A percentile compares a stretch with the other conserved stretches of the same genome.
phyloP scores from a whole-genome alignment of 352 stramenopile genomes.

The Globisporangium ultimum region DNA sequence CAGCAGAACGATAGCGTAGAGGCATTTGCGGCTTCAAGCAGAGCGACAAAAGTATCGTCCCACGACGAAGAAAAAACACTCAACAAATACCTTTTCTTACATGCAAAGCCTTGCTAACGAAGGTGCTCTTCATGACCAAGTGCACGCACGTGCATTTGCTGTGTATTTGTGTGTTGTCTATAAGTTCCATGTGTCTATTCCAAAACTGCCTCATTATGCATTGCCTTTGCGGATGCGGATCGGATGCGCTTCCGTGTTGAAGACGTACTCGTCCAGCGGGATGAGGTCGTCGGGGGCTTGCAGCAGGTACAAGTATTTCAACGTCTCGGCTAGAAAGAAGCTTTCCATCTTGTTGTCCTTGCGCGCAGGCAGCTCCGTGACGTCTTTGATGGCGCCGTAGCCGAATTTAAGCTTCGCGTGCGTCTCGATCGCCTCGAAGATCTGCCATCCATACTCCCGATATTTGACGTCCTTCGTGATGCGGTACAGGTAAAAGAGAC shows the following conservation, averaged over 20 bases:
- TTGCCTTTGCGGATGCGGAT: conserved; percentile 47
- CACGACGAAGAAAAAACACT: no score
- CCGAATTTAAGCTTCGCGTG: conserved; percentile 88
- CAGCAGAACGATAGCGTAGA: background rate
- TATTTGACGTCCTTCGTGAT: conserved; percentile 94
- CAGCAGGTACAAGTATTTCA: conserved; percentile 99
- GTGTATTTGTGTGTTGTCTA: background rate
- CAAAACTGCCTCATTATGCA: background rate
- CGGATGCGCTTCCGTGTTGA: conserved; percentile 96
- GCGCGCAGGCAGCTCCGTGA: conserved; percentile 34
- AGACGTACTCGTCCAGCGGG: conserved; percentile 93
- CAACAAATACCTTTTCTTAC: no score
- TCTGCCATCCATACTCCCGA: conserved; percentile 94
- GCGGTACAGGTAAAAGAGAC: conserved; percentile 95
- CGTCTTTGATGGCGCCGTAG: conserved; percentile 76
- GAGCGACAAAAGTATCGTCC: no score
- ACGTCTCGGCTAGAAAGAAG: conserved; percentile 98
- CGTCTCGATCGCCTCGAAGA: conserved; percentile 92
- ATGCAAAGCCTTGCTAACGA: no score
- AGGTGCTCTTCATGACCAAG: no score
- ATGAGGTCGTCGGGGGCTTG: conserved; percentile 75
- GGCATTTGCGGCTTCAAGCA: no score
- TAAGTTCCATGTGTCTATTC: background rate
- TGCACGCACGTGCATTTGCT: no score
- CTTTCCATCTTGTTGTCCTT: conserved; percentile 97